Percentiles rank a stretch among this genome's conserved stretches.
Conservation (phyloP, 225 moss, liverwort and hornwort species). For the Antitrichia curtipendula region DNA sequence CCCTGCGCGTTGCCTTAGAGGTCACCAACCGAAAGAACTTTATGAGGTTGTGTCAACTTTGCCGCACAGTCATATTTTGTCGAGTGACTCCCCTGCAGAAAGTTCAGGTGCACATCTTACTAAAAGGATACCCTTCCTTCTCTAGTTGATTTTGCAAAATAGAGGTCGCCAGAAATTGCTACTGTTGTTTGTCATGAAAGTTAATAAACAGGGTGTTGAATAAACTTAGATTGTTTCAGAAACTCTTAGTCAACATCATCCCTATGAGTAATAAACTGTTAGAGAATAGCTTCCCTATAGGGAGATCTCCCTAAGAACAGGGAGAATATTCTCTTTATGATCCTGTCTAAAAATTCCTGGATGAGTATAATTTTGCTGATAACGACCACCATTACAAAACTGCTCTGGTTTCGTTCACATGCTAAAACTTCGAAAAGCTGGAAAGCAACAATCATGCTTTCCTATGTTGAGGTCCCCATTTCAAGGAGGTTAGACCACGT, state of each 20-base stretch:
- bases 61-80: slow-evolving; percentile 80
- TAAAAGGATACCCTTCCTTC: neutral
- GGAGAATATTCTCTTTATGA: neutral
- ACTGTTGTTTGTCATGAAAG: neutral
- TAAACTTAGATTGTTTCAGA: neutral
- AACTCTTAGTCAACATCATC: no score
- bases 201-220: neutral
- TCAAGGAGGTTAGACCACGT: neutral
- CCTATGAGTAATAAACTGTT: neutral
- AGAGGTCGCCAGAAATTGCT: neutral
- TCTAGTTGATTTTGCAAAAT: neutral
- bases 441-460: neutral
- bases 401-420: neutral
- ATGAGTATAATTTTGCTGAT: neutral
- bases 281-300: accelerated
- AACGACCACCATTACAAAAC: neutral
- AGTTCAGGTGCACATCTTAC: slow-evolving; percentile 42
- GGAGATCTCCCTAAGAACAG: neutral
- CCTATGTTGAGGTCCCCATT: neutral
- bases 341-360: neutral
- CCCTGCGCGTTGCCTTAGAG: slow-evolving; percentile 62
- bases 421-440: neutral
- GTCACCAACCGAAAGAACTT: slow-evolving; percentile 40
- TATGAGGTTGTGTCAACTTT: slow-evolving; percentile 71
- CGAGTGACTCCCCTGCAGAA: slow-evolving; percentile 82